A percentile compares a stretch with the other conserved stretches of the same genome.
These are phyloP conservation scores for Pholiota microspora DNA, from an alignment of 768 basidiomycete species.

Conservation along the genomic window DNA sequence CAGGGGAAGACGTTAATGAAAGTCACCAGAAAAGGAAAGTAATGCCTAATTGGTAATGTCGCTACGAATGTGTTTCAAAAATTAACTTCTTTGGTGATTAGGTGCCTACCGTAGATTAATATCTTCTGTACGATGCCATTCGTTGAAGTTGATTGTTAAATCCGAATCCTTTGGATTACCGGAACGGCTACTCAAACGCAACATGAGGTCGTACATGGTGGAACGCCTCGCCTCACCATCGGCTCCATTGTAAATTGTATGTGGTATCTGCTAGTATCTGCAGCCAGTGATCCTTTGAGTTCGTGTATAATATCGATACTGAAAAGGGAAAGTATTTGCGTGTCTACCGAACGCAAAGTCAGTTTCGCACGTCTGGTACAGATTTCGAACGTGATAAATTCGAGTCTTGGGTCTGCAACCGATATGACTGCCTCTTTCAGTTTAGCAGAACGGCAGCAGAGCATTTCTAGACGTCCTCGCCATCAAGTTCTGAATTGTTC, in stretches of 20 bases:
- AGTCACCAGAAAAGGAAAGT: background rate
- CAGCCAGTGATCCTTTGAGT: too few species aligned
- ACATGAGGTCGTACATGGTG: background rate
- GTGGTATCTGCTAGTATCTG: too few species aligned
- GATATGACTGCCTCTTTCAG: too few species aligned
- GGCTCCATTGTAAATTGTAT: too few species aligned
- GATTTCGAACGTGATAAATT: too few species aligned
- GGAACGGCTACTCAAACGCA: background rate
- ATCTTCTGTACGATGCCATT: background rate
- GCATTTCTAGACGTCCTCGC: background rate
- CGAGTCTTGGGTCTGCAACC: too few species aligned
- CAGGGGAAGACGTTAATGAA: background rate
- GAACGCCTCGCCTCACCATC: too few species aligned
- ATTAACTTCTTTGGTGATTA: background rate
- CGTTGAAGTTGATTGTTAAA: background rate
- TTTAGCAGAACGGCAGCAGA: too few species aligned
- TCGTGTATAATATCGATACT: too few species aligned
- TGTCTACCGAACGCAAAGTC: too few species aligned
- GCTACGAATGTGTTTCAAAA: background rate
- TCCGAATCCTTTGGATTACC: background rate
- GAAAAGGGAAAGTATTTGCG: too few species aligned
- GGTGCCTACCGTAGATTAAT: background rate
- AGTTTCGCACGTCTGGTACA: too few species aligned
- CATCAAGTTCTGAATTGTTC: slow-evolving; percentile 3
- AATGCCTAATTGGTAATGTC: background rate